Evolutionary conservation across 75 land plant genomes (phyloP).

Genomic region (Sequoia sempervirens): DNA sequence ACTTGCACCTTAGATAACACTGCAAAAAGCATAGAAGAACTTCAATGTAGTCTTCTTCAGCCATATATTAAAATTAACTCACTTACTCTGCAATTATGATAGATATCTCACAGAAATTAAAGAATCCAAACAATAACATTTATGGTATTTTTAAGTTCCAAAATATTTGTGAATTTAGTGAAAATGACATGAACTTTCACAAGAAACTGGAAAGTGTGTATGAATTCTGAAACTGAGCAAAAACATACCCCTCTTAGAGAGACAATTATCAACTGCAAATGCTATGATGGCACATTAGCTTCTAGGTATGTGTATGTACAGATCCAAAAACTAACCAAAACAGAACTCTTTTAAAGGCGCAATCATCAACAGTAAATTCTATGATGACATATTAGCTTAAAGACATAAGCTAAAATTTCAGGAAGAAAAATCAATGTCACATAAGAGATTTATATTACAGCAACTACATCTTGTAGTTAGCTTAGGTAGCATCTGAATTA

Average conservation of each 20-base stretch:
- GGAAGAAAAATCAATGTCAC: neutral
- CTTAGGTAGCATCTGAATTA: neutral
- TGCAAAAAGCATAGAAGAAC: conserved; percentile 1
- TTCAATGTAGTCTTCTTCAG: neutral
- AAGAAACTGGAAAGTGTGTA: neutral
- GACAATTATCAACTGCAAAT: neutral
- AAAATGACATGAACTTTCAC: neutral
- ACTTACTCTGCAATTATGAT: neutral
- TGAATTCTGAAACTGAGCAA: neutral
- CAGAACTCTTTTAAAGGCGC: too few relatives aligned
- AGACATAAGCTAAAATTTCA: neutral
- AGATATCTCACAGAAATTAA: neutral
- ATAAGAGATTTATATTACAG: neutral
- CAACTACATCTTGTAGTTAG: neutral
- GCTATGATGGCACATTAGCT: too few relatives aligned
- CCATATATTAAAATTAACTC: neutral
- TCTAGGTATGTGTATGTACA: too few relatives aligned
- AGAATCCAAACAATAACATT: neutral
- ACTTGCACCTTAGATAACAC: neutral
- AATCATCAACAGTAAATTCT: too few relatives aligned
- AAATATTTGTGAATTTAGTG: neutral
- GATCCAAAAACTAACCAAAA: too few relatives aligned
- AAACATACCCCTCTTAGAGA: neutral
- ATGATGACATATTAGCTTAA: neutral
- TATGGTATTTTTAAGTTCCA: neutral